Percentiles rank a stretch among this genome's conserved stretches.
Conservation (phyloP, 164 flowering plant genomes). For the Kalanchoe fedtschenkoi region DNA sequence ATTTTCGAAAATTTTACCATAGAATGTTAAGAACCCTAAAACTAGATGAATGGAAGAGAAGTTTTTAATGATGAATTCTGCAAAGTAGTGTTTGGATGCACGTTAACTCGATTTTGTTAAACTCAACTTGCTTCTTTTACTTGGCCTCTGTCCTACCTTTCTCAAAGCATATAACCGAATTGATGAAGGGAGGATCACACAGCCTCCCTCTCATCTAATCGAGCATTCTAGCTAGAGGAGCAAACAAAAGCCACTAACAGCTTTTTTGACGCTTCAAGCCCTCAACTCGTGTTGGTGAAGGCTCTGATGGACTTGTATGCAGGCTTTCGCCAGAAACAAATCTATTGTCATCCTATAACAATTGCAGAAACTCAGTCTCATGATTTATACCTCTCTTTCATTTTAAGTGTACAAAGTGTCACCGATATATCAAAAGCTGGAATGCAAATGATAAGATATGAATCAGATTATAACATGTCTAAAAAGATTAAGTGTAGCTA, state of each 20-base stretch:
- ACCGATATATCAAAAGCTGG: too few species aligned
- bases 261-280: slow-evolving; percentile 60
- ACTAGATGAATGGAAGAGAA: too few species aligned
- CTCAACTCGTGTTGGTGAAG: slow-evolving; percentile 76
- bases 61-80: too few species aligned
- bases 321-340: neutral
- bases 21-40: too few species aligned
- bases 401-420: slow-evolving; percentile 82
- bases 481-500: too few species aligned
- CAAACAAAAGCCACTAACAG: slow-evolving; percentile 74
- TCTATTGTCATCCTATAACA: neutral
- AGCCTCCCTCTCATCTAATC: slow-evolving; percentile 80
- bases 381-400: slow-evolving; percentile 7
- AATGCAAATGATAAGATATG: too few species aligned
- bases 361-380: neutral
- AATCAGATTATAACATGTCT: too few species aligned
- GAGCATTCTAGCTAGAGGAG: slow-evolving; percentile 75
- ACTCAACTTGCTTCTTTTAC: slow-evolving; percentile 14
- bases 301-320: slow-evolving; percentile 73
- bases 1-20: too few species aligned
- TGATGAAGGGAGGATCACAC: slow-evolving; percentile 64
- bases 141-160: neutral
- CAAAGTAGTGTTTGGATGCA: too few species aligned
- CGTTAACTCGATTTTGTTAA: too few species aligned
- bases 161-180: slow-evolving; percentile 74